These are phyloP conservation scores for Schwanniomyces etchellsii DNA, from an alignment of 1,139 yeast species.

Conservation along the genomic window DNA sequence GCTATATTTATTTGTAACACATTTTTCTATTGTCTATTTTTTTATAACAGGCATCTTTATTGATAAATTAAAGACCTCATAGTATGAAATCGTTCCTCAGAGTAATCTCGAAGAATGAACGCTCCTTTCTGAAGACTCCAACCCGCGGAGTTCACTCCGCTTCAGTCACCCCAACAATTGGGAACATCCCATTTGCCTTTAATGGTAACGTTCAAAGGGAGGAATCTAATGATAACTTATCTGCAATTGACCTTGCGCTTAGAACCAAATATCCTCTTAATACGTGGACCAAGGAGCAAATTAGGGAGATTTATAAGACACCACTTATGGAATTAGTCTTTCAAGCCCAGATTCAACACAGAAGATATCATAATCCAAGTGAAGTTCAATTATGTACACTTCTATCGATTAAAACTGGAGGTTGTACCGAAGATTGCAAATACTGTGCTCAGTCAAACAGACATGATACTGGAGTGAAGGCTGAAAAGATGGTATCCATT, in stretches of 20 bases:
- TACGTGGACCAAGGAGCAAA: constrained; percentile 58
- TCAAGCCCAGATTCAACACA: constrained; percentile 61
- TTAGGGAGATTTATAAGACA: constrained; percentile 53
- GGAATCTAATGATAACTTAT: neutral
- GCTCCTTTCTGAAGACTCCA: too few relatives aligned
- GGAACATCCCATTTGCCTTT: neutral
- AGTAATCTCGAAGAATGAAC: too few relatives aligned
- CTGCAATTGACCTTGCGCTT: constrained; percentile 13
- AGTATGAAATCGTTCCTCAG: too few relatives aligned
- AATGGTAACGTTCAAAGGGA: neutral
- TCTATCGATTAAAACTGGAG: constrained; percentile 72
- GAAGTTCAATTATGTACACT: constrained; percentile 74
- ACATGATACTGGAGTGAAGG: constrained; percentile 63
- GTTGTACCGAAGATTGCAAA: constrained; percentile 77
- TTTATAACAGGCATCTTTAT: too few relatives aligned
- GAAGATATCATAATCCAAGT: constrained; percentile 60
- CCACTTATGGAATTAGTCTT: constrained; percentile 63
- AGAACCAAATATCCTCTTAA: constrained; percentile 29
- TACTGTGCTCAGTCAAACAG: constrained; percentile 75
- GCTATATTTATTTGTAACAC: too few relatives aligned
- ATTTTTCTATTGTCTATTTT: too few relatives aligned
- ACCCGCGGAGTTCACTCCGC: too few relatives aligned
- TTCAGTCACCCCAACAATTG: too few relatives aligned
- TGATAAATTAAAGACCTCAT: too few relatives aligned
- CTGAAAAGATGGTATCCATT: constrained; percentile 55